These are phyloP conservation scores for Boletales sp. DNA, from an alignment of 768 basidiomycete genomes.

Conservation along the genomic window DNA sequence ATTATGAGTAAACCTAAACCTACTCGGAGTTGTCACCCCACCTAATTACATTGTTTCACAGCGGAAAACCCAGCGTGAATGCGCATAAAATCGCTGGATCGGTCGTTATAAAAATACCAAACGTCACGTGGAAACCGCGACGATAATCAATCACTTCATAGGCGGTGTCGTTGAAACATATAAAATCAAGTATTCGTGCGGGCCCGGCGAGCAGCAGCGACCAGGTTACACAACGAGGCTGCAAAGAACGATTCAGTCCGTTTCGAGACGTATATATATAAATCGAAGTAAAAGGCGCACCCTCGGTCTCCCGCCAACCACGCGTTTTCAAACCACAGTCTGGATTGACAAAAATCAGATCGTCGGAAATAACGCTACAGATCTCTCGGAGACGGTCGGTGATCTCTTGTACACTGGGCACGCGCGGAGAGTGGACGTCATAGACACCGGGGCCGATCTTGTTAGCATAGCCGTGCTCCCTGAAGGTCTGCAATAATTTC, in stretches of 20 bases:
- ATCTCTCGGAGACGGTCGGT: conserved; percentile 85
- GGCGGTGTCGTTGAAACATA: conserved; percentile 85
- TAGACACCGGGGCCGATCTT: conserved; percentile 99
- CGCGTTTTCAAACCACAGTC: conserved; percentile 99
- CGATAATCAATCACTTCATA: conserved; percentile 60
- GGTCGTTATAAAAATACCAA: conserved; percentile 47
- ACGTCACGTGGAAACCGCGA: conserved; percentile 43
- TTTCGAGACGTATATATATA: not conserved
- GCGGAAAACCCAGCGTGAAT: no score
- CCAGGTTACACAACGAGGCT: conserved; percentile 82
- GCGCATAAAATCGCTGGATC: no score
- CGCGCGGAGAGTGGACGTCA: conserved; percentile 99
- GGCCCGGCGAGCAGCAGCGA: conserved; percentile 91
- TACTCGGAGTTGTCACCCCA: no score
- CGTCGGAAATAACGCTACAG: conserved; percentile 74
- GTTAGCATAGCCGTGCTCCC: conserved; percentile 92
- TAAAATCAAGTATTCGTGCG: conserved; percentile 68
- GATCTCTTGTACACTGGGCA: conserved; percentile 91
- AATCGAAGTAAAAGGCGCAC: conserved; percentile 26
- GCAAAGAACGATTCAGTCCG: conserved; percentile 7
- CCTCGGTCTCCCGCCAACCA: conserved; percentile 97
- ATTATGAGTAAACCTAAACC: no score
- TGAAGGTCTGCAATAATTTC: conserved; percentile 95
- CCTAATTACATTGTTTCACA: no score
- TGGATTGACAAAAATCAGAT: conserved; percentile 90